Conservation (phyloP, 805 yeast genomes). For the Kluyveromyces nonfermentans region DNA sequence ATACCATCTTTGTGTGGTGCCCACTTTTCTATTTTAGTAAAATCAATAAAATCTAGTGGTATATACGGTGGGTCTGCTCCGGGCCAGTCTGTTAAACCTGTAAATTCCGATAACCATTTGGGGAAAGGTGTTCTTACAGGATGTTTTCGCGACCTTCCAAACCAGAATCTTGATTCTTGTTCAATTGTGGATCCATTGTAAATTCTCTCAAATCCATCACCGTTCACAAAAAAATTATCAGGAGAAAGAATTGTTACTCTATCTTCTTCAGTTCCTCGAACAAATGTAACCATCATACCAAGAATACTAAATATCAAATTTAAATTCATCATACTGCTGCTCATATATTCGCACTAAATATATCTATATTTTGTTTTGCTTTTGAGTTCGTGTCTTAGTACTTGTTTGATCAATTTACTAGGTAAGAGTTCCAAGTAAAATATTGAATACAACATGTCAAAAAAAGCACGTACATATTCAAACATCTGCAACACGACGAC, state of each 20-base stretch:
- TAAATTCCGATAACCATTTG: conserved; percentile 63
- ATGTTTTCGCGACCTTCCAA: not conserved
- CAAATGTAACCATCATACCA: not conserved
- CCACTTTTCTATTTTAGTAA: conserved; percentile 41
- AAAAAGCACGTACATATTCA: too few species aligned
- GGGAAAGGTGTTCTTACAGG: conserved; percentile 50
- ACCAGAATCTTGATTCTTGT: conserved; percentile 1
- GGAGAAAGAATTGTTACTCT: not conserved
- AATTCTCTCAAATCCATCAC: not conserved
- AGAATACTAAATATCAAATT: not conserved
- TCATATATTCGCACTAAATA: too few species aligned
- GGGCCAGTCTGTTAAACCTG: conserved; percentile 78
- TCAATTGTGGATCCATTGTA: not conserved
- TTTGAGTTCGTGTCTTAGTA: too few species aligned
- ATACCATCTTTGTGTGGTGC: conserved; percentile 45
- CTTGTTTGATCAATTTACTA: too few species aligned
- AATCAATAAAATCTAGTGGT: conserved; percentile 62
- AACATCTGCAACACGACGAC: too few species aligned
- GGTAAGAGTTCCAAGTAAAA: too few species aligned
- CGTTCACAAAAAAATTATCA: not conserved
- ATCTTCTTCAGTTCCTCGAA: not conserved
- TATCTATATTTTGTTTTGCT: too few species aligned
- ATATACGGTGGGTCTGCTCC: conserved; percentile 81
- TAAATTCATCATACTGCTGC: not conserved
- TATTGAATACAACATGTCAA: too few species aligned